Base-by-base conservation (phyloP, 2,329 filamentous ascomycete species). In the Colletotrichum agaves region DNA sequence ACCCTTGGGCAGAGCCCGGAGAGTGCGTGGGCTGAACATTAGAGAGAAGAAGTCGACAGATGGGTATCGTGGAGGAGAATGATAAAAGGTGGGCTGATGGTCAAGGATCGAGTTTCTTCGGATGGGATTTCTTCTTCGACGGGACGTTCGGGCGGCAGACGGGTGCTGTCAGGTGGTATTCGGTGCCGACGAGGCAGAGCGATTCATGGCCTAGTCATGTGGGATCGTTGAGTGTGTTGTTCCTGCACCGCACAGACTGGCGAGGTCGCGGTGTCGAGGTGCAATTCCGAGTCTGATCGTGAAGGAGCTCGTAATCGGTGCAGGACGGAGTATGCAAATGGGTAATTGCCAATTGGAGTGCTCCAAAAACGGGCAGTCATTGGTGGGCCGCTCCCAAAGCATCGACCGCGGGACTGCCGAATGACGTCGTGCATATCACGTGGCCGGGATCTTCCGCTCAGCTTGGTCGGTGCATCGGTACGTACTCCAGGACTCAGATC, bases 11-110 rank as follows among this genome's bases (percentile, higher is more conserved):
- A 76, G 64, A 19, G 71, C 70, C 61, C 74, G 74, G 44, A 73
- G 56, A 31, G 72, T 61, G 46, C 73, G 58, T 63, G 73, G 75
- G 60, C 73, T 74, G 37, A 78, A 68, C 78, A 79, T 79, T 47
- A 41, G 66, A 44, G 27, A 23, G 11, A 3, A 15, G 35, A 5
- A 23, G 7, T 33, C 8, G 33, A 35, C 5, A 27, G 33, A 27
- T 15, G 44, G 12, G 41, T n/a, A 27, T 43, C 27, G 47, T 47
- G 47, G 41, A 49, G 33, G 57, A 7, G 23, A 35, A 39, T 13
- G 19, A 33, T 10, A 11, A 11, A 31, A 3, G 21, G 52, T 63
- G 60, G 64, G 37, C 64, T 67, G 61, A 67, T 49, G 46, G 10
- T 31, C 39, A 21, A 21, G 41, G 11, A 3, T 65, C 53, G 35